A percentile compares a stretch with the other conserved stretches of the same genome.
phyloP scores from a whole-genome alignment of 805 yeast species.

The Candida broadrunensis region DNA sequence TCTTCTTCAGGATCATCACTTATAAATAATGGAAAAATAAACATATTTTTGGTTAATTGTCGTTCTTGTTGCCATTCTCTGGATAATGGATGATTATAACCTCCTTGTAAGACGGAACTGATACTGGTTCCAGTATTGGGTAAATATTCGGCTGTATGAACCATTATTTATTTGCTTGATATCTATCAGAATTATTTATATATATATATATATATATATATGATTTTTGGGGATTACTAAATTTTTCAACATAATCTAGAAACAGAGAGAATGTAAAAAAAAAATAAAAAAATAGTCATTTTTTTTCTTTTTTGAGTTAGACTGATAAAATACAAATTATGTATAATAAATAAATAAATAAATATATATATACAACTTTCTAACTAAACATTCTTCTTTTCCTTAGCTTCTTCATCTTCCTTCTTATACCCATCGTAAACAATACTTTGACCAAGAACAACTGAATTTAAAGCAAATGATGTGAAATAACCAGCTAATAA shows the following conservation, averaged over 20 bases:
- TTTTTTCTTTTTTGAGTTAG: too few species aligned
- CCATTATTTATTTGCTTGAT: too few species aligned
- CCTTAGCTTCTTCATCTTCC: slow-evolving; percentile 5
- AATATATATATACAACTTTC: background rate
- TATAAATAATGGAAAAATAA: slow-evolving; percentile 88
- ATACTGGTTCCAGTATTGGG: slow-evolving; percentile 56
- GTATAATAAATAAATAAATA: background rate
- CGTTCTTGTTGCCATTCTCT: slow-evolving; percentile 91
- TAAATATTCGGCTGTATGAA: slow-evolving; percentile 70
- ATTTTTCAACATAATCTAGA: background rate
- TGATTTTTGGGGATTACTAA: too few species aligned
- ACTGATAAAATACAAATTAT: too few species aligned
- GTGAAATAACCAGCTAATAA: slow-evolving; percentile 38
- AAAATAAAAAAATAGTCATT: too few species aligned
- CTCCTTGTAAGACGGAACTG: slow-evolving; percentile 84
- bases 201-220: too few species aligned
- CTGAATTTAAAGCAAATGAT: slow-evolving; percentile 30
- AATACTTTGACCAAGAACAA: slow-evolving; percentile 33
- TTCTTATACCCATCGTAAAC: slow-evolving; percentile 14
- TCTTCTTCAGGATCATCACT: slow-evolving; percentile 82
- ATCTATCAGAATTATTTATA: too few species aligned
- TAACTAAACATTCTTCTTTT: slow-evolving; percentile 3
- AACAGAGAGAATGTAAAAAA: too few species aligned
- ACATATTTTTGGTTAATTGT: slow-evolving; percentile 80
- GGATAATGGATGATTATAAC: slow-evolving; percentile 85